phyloP scores from a whole-genome alignment of 768 basidiomycete species.

The Phaffia tasmanica region DNA sequence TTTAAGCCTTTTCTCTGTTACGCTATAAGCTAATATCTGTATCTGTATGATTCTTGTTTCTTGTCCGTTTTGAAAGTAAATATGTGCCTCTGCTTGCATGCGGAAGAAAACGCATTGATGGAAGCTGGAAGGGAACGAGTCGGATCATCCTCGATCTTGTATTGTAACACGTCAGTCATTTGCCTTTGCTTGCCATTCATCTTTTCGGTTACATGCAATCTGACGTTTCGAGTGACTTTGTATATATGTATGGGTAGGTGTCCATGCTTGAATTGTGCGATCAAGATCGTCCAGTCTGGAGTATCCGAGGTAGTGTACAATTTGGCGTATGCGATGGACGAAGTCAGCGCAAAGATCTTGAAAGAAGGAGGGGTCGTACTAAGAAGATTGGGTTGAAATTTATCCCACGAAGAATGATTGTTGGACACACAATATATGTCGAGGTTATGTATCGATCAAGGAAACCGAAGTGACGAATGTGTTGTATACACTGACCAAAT shows the following conservation, averaged over 20 bases:
- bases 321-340: conserved; percentile 91
- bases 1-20: background rate
- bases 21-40: background rate
- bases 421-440: too few relatives aligned
- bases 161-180: conserved; percentile 79
- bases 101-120: conserved; percentile 91
- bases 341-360: conserved; percentile 66
- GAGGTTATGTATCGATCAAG: too few relatives aligned
- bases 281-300: conserved; percentile 94
- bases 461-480: too few relatives aligned
- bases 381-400: conserved; percentile 34
- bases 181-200: background rate
- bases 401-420: too few relatives aligned
- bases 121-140: conserved; percentile 88
- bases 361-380: conserved; percentile 71
- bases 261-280: conserved; percentile 88
- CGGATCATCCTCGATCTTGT: conserved; percentile 58
- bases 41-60: conserved; percentile 1
- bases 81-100: conserved; percentile 90
- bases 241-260: conserved; percentile 49
- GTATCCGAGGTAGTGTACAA: conserved; percentile 89
- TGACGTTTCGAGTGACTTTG: background rate
- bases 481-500: too few relatives aligned
- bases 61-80: conserved; percentile 38
- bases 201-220: conserved; percentile 1